Conservation (phyloP, 2,329 filamentous ascomycete genomes). For the Chaetomium sp. region DNA sequence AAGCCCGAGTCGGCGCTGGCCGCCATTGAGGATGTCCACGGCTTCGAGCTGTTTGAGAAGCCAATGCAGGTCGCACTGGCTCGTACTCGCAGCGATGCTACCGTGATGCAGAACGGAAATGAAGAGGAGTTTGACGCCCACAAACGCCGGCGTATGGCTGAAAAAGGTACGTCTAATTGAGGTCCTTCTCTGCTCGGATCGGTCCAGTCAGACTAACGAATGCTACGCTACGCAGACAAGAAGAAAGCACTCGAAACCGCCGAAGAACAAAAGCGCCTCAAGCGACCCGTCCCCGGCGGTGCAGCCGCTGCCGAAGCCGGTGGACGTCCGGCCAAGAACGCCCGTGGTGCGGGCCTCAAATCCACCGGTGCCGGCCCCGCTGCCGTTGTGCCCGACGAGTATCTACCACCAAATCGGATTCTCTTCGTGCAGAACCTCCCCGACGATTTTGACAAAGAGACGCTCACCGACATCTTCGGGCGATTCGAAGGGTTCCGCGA, state of each 20-base stretch:
- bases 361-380: conserved; percentile 61
- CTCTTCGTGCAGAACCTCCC: conserved; percentile 91
- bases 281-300: conserved; percentile 42
- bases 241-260: conserved; percentile 79
- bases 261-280: conserved; percentile 70
- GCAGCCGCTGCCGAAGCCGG: conserved; percentile 35
- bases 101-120: conserved; percentile 65
- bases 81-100: conserved; percentile 78
- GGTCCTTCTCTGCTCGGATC: background rate
- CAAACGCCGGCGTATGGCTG: conserved; percentile 74
- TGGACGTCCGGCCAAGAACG: conserved; percentile 57
- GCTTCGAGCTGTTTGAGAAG: conserved; percentile 89
- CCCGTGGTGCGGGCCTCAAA: conserved; percentile 69
- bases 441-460: conserved; percentile 76
- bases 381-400: conserved; percentile 89
- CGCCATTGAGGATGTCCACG: conserved; percentile 84
- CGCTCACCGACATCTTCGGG: conserved; percentile 72
- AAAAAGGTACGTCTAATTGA: conserved; percentile 63
- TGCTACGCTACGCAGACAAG: conserved; percentile 41
- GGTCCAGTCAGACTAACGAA: conserved; percentile 5
- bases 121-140: conserved; percentile 81
- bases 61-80: conserved; percentile 81
- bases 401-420: conserved; percentile 94
- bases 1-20: conserved; percentile 67
- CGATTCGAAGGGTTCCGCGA: conserved; percentile 93